Conservation (phyloP, 176 grass and related monocot genomes). For the Carex kokanica region DNA sequence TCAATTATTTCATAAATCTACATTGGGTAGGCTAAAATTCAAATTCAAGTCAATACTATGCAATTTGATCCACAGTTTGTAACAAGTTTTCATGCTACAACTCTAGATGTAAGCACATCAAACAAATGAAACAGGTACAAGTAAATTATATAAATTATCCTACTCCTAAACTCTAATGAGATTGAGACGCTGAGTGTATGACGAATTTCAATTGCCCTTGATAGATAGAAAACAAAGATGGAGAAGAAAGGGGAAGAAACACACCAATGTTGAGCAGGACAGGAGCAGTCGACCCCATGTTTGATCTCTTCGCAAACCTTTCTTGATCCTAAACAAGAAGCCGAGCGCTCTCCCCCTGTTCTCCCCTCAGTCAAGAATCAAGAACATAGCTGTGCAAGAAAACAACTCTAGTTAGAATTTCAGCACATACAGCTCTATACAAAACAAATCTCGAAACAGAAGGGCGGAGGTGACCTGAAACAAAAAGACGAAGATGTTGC, state of each 20-base stretch:
- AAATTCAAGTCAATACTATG: background rate
- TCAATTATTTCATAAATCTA: background rate
- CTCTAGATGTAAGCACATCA: background rate
- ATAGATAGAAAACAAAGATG: background rate
- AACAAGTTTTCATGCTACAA: background rate
- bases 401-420: too few relatives aligned
- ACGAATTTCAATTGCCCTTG: background rate
- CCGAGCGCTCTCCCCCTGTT: background rate
- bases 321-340: background rate
- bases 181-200: background rate
- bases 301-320: background rate
- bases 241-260: conserved; percentile 12
- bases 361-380: background rate
- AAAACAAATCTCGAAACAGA: too few relatives aligned
- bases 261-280: conserved; percentile 65
- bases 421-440: too few relatives aligned
- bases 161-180: background rate
- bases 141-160: background rate
- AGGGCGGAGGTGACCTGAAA: too few relatives aligned
- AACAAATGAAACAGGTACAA: background rate
- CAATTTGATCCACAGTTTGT: background rate
- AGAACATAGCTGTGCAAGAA: too few relatives aligned
- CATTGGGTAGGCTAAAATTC: background rate
- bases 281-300: conserved; percentile 31
- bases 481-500: too few relatives aligned